phyloP scores from a whole-genome alignment of 148 eudicot species.

The Vaccinium vitisidaea region DNA sequence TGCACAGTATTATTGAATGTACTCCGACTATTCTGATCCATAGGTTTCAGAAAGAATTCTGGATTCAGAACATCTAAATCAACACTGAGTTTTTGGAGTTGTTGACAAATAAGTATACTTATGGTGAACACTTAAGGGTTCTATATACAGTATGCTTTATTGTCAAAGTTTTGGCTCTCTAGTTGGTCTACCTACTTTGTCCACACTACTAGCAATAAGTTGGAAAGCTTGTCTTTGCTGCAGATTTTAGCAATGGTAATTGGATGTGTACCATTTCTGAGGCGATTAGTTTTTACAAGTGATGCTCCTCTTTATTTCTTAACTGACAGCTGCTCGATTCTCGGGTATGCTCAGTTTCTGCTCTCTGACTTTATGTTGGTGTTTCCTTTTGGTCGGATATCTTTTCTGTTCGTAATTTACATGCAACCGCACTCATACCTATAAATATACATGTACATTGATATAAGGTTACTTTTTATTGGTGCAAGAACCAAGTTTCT shows the following conservation, averaged over 20 bases:
- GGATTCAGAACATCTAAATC: background rate
- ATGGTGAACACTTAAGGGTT: background rate
- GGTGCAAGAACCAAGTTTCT: conserved; percentile 5
- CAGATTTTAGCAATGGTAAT: conserved; percentile 82
- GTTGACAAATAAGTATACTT: background rate
- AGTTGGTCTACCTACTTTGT: background rate
- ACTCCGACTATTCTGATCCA: background rate
- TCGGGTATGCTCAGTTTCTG: conserved; percentile 59
- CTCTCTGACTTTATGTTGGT: background rate
- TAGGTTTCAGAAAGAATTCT: background rate
- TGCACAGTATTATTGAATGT: background rate
- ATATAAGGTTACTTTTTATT: background rate
- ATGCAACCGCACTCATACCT: background rate
- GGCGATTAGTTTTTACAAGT: conserved; percentile 61
- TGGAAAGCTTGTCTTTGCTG: conserved; percentile 18
- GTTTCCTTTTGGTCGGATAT: background rate
- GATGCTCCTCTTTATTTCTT: conserved; percentile 93
- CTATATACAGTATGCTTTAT: background rate
- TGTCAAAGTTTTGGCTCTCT: background rate
- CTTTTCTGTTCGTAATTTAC: background rate
- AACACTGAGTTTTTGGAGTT: background rate
- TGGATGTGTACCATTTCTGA: conserved; percentile 81
- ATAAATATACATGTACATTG: background rate
- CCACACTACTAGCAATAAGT: background rate
- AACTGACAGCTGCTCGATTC: conserved; percentile 96